These are phyloP conservation scores for Malania oleifera DNA, from an alignment of 164 flowering plant genomes.

Conservation along the genomic window DNA sequence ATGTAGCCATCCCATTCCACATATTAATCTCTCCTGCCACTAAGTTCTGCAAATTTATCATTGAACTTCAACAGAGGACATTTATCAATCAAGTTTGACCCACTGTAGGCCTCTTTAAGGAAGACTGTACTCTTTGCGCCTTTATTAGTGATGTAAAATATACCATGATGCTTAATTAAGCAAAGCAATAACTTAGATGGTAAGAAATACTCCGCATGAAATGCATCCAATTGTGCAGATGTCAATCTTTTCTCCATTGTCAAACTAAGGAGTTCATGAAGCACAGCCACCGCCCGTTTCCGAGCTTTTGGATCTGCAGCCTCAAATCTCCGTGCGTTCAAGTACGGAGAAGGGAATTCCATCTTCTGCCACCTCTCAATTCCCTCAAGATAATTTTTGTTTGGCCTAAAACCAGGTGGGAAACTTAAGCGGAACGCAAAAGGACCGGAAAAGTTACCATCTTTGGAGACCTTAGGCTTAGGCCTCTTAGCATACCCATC, in stretches of 20 bases:
- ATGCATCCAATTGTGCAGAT: constrained; percentile 73
- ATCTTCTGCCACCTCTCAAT: constrained; percentile 84
- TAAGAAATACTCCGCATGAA: constrained; percentile 60
- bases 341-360: constrained; percentile 94
- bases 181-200: constrained; percentile 75
- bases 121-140: constrained; percentile 79
- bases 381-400: constrained; percentile 61
- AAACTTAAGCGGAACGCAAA: constrained; percentile 57
- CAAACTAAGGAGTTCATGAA: constrained; percentile 91
- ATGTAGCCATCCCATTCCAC: constrained; percentile 7
- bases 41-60: constrained; percentile 63
- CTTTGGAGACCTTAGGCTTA: constrained; percentile 47
- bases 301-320: constrained; percentile 62
- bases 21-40: constrained; percentile 46
- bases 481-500: constrained; percentile 17
- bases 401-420: constrained; percentile 83
- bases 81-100: constrained; percentile 57
- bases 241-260: constrained; percentile 87
- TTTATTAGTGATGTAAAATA: constrained; percentile 90
- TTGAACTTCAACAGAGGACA: constrained; percentile 62
- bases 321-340: constrained; percentile 79
- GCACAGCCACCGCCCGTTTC: constrained; percentile 79
- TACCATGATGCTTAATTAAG: constrained; percentile 82
- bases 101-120: constrained; percentile 87
- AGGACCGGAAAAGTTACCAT: constrained; percentile 76